Evolutionary conservation across 805 yeast species (phyloP), one percentile per base, ranked within the genome.

Genomic region (Zygotorulaspora danielsina): DNA sequence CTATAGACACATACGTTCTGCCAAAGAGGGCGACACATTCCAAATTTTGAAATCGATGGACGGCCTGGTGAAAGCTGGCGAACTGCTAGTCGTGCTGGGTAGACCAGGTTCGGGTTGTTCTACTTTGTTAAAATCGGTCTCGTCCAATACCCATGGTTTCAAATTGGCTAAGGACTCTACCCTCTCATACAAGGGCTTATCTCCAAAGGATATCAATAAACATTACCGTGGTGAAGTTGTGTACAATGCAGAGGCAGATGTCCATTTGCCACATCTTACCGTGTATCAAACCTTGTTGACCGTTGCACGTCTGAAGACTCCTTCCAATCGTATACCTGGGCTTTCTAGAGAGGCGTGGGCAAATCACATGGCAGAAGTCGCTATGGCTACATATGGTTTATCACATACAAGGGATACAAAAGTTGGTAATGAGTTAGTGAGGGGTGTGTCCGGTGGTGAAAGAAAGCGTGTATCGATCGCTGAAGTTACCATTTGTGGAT

Each of bases 371-470:
- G 64, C 80, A 6, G 69, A 72, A 39, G 78, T 75, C 11, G 62
- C 61, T 21, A 70, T 72, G 76, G 76, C 75, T 16, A 71, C 70
- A 24, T 79, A 75, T 53, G 86, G 84, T 43, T 65, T 81, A 28
- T 63, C 71, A 6, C 84, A 78, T 57, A 76, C 84, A 5, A 67
- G 68, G 44, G 65, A 75, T 55, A 76, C 83, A 12, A 73, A 72
- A 47, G 83, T 78, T 24, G 84, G 84, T 44, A 71, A 71, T 53
- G 82, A 77, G 45, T 67, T 72, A 28, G 71, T 81, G 20, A 72
- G 85, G 57, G 84, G 87, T 66, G 84, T 81, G 28, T 79, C 90
- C 36, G 90, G 94, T 54, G 93, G 94, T 70, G 93, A 84, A 65
- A 69, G 94, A 49, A 83, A 84, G 63, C 76, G 94, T 67, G 90